Percentiles rank a stretch among this genome's conserved stretches.
These are phyloP conservation scores for Capsella bursapastoris DNA, from an alignment of 345 rosid species.

Conservation along the genomic window DNA sequence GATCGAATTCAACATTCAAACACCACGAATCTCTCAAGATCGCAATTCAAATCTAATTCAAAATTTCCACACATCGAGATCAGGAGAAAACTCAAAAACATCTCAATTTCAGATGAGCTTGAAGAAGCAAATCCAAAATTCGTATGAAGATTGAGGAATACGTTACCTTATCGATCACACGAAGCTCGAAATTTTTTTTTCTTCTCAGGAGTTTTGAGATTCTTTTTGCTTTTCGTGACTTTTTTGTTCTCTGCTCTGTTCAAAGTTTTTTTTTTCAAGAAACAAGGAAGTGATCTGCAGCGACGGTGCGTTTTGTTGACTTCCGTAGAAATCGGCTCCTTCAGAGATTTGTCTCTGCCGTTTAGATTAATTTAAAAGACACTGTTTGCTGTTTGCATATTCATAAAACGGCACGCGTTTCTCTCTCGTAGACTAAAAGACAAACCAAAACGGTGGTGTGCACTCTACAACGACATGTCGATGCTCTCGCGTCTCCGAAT, in stretches of 20 bases:
- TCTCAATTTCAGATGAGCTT: not conserved
- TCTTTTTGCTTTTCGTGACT: slow-evolving; percentile 5
- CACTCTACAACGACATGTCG: not conserved
- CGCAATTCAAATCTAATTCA: slow-evolving; percentile 16
- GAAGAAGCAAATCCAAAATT: not conserved
- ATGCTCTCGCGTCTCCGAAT: slow-evolving; percentile 26
- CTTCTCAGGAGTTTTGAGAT: slow-evolving; percentile 27
- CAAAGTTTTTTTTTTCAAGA: slow-evolving; percentile 4
- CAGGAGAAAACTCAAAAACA: slow-evolving; percentile 6
- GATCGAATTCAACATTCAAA: slow-evolving; percentile 12
- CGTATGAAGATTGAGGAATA: not conserved
- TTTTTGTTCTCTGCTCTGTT: slow-evolving; percentile 25
- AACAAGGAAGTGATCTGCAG: slow-evolving; percentile 30
- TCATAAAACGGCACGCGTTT: slow-evolving; percentile 1
- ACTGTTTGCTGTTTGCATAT: slow-evolving; percentile 16
- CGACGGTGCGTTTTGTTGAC: slow-evolving; percentile 47
- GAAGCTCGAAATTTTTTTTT: slow-evolving; percentile 16
- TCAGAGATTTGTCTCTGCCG: slow-evolving; percentile 15
- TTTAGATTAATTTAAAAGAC: not conserved
- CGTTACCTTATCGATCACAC: slow-evolving; percentile 32
- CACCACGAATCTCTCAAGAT: not conserved
- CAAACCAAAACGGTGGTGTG: not conserved
- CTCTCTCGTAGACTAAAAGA: not conserved
- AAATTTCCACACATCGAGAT: slow-evolving; percentile 13
- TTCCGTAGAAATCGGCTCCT: slow-evolving; percentile 32